Base-by-base conservation (phyloP, 352 stramenopile species). In the Phytopythium sindhum region DNA sequence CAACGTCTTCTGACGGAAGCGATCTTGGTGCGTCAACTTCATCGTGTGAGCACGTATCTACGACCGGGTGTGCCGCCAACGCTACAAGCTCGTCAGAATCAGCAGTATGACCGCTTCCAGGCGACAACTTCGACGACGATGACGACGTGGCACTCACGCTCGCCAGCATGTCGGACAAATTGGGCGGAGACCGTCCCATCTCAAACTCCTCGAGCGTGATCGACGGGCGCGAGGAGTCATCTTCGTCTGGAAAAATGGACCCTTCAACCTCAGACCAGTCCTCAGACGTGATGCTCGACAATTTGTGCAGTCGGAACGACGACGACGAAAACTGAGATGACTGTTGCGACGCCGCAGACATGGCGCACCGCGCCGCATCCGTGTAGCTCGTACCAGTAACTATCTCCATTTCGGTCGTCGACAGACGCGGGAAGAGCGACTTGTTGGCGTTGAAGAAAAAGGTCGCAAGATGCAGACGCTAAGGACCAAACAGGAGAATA, bases 401-500 rank as follows among this genome's bases (percentile, higher is more conserved):
- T 52, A 88, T 79, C 71, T 93, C 81, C 2, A 68, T 67, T 57
- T 90, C 81, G 2, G 65, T 72, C 41, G 69, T 53, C 14, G 73
- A 86, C 8, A 94, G 65, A 19, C 79, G 75, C 10, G 64, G 73
- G 11, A 84, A 66, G 12, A 91, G 58, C 4, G 73, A 74, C 64
- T 89, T 66, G 59, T 87, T 86, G 10, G 78, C 73, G 57, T 90
- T 77, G 44, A 71, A 81, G 63, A 92, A 94, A 69, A 94, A 92
- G 26, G 84, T 86, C 33, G 83, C 75, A 12, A 85, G 74, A 69
- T 92, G 86, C 31, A 94, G 66, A 4, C 82, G 73, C 81, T 90
- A 45, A 50, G 33, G 61, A 64, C 23, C 3, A 66, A 63, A 44
- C 4, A 59, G 48, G n/a, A 26, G 29, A 42, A 28, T 31, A 8